Base-by-base conservation (phyloP, 768 basidiomycete species). In the Ramaria sp. region DNA sequence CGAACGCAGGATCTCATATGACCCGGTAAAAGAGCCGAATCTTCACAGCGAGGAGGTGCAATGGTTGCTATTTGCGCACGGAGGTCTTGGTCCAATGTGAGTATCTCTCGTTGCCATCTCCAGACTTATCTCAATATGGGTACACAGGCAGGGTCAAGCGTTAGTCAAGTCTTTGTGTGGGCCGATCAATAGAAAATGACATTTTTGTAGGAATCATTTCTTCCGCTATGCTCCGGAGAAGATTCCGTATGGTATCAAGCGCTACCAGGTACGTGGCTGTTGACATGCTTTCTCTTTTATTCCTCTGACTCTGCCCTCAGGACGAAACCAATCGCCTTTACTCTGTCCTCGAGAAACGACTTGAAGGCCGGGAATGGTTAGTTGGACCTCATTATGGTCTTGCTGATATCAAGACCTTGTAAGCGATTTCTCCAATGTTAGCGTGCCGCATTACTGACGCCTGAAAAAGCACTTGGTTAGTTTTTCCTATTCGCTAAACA, bases 21-120 rank as follows among this genome's bases (percentile, higher is more conserved):
- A 83, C 59, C 67, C 72, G 3, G 67, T 60, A 18, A 71, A 63
- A 16, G 69, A 78, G 3, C 74, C 79, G 4, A 73, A 85, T 43
- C 73, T 81, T 32, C 80, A 83, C 61, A 84, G 79, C 62, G 82
- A 85, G 67, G 74, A 79, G 70, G 62, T 88, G 22, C 88, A 89
- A 63, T 94, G 89, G 92, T 80, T 92, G 50, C 88, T 91, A 71
- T 93, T 91, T 59, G 77, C 81, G 10, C 86, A 89, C 63, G 87
- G 85, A 1, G 88, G 84, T 24, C 66, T 88, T 24, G 88, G 88
- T 28, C 88, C 89, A 15, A 92, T 90, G 86, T 87, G 91, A 71
- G 85, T 32, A 13, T 45, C 8, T 36, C 27, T 47, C 3, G 15
- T 22, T 27, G 25, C 25, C 10, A 27, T 24, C 5, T 24, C 15